These are phyloP conservation scores for Fusarium clavum DNA, from an alignment of 2,329 filamentous ascomycete species.

Conservation along the genomic window DNA sequence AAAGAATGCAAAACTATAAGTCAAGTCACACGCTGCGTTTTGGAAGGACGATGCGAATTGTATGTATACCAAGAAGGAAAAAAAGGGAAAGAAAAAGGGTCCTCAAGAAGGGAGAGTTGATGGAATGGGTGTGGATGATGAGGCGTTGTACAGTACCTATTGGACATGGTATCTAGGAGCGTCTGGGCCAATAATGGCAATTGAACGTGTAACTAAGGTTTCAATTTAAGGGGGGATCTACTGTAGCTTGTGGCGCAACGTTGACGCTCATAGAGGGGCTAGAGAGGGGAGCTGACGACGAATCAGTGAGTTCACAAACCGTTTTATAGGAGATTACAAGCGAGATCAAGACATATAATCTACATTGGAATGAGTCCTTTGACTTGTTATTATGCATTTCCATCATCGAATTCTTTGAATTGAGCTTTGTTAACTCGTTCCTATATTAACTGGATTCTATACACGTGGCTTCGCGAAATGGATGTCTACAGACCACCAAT, in stretches of 20 bases:
- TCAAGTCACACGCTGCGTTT: conserved; percentile 26
- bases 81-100: conserved; percentile 28
- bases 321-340: not conserved
- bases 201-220: conserved; percentile 20
- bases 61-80: conserved; percentile 7
- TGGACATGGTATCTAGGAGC: not conserved
- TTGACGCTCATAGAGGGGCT: conserved; percentile 7
- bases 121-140: conserved; percentile 37
- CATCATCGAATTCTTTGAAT: not conserved
- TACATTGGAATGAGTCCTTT: not conserved
- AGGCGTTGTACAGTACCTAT: conserved; percentile 9
- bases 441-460: not conserved
- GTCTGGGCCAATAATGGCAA: conserved; percentile 8
- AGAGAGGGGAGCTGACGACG: conserved; percentile 10
- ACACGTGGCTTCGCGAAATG: conserved; percentile 14
- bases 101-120: conserved; percentile 30
- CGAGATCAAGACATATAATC: conserved; percentile 17
- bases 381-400: not conserved
- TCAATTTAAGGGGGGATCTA: conserved; percentile 33
- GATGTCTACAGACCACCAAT: not conserved
- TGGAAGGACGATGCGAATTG: conserved; percentile 25
- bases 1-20: conserved; percentile 11
- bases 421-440: not conserved
- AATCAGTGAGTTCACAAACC: not conserved
- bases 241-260: conserved; percentile 26